Conservation (phyloP, 257 asterid genomes). For the Voacanga thouarsii region DNA sequence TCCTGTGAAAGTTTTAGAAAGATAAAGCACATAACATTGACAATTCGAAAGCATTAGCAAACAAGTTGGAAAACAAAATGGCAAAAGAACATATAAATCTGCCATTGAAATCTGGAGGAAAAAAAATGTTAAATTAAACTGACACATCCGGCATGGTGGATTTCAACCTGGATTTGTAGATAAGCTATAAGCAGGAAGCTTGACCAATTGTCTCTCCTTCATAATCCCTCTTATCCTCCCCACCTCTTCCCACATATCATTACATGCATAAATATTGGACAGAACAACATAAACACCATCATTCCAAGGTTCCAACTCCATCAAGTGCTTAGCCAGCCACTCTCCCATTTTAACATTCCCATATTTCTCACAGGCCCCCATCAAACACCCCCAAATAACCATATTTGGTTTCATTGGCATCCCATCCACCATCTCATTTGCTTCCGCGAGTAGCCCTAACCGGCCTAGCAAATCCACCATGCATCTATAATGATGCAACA, state of each 20-base stretch:
- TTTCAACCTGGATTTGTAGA: slow-evolving; percentile 28
- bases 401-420: slow-evolving; percentile 89
- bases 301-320: slow-evolving; percentile 72
- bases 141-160: neutral
- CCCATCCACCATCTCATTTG: slow-evolving; percentile 58
- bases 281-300: slow-evolving; percentile 78
- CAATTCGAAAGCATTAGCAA: neutral
- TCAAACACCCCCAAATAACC: slow-evolving; percentile 81
- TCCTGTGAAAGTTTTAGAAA: neutral
- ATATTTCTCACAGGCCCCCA: slow-evolving; percentile 92
- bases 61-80: neutral
- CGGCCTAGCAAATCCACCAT: slow-evolving; percentile 86
- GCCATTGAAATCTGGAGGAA: neutral
- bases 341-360: slow-evolving; percentile 77
- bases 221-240: slow-evolving; percentile 56
- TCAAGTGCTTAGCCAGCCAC: slow-evolving; percentile 68
- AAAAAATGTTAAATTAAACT: neutral
- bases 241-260: slow-evolving; percentile 74
- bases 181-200: slow-evolving; percentile 74
- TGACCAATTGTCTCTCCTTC: slow-evolving; percentile 60
- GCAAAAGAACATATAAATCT: neutral
- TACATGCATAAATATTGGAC: slow-evolving; percentile 81
- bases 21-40: neutral
- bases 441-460: slow-evolving; percentile 73
- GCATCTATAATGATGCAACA: slow-evolving; percentile 78